Conservation (phyloP, 495 filamentous ascomycete species). For the Hypoxylon subgilvum region DNA sequence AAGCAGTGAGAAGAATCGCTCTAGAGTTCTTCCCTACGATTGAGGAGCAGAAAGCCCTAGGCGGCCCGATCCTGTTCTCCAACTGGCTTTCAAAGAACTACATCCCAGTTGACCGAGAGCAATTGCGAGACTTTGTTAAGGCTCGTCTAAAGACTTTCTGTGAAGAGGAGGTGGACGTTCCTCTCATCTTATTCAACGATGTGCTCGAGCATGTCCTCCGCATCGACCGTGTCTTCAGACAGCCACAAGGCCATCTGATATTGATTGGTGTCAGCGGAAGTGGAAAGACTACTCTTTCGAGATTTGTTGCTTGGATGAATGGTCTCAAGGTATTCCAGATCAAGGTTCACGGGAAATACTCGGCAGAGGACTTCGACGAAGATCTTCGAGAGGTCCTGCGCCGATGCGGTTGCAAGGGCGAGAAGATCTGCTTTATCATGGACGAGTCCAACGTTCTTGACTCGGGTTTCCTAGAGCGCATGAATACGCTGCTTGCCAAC, state of each 20-base stretch:
- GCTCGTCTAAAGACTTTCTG: slow-evolving; percentile 97
- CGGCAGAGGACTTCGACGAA: slow-evolving; percentile 97
- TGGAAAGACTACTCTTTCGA: slow-evolving; percentile 96
- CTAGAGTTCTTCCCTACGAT: slow-evolving; percentile 92
- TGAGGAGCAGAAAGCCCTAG: slow-evolving; percentile 84
- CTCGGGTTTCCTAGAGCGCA: slow-evolving; percentile 96
- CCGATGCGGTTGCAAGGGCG: slow-evolving; percentile 92
- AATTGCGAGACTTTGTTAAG: slow-evolving; percentile 94
- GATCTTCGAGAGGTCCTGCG: slow-evolving; percentile 93
- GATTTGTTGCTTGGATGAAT: slow-evolving; percentile 99
- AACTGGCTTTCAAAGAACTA: slow-evolving; percentile 99
- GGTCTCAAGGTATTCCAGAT: slow-evolving; percentile 98
- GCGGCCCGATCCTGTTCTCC: slow-evolving; percentile 93
- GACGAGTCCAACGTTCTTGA: slow-evolving; percentile 98
- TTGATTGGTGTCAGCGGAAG: slow-evolving; percentile 97
- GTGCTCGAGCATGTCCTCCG: slow-evolving; percentile 96
- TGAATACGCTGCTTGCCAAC: slow-evolving; percentile 98
- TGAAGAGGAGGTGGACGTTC: slow-evolving; percentile 98
- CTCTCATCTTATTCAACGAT: slow-evolving; percentile 96
- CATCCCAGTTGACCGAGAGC: slow-evolving; percentile 91
- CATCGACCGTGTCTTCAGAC: slow-evolving; percentile 97
- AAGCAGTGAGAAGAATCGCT: slow-evolving; percentile 81
- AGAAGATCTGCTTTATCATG: slow-evolving; percentile 99
- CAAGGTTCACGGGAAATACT: slow-evolving; percentile 99
- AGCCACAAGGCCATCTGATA: slow-evolving; percentile 97